Evolutionary conservation across 257 asterid species (phyloP), one percentile per base, ranked within the genome.

Genomic region (Parsonsia alboflavescens): DNA sequence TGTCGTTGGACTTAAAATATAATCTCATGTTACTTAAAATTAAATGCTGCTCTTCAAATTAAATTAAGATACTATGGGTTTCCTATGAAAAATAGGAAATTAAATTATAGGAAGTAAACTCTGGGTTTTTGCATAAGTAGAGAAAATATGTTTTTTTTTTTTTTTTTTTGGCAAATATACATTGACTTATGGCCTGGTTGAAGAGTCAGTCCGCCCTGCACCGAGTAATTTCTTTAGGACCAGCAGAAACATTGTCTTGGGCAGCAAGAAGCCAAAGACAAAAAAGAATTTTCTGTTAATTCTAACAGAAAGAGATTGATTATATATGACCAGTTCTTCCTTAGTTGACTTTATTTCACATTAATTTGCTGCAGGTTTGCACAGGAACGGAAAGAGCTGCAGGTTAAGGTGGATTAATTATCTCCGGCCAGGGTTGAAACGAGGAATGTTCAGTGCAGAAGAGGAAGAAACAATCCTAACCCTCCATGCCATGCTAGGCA

Each of bases 371-470:
- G 58, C 87, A 93, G 97, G 96, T 79, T 77, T 93, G 50, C 89
- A 91, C n/a, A 89, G 98, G 70, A 91, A 81, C 73, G 98, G 97
- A 30, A 93, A 93, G 86, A 93, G 98, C 82, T 89, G 98, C 84
- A 84, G 98, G 70, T 77, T 93, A 49, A 85, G 98, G 75, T 93
- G 98, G 98, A 85, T 91, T 78, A 93, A 93, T 80, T 93, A 93
- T 72, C 72, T 93, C 44, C 69, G 98, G 79, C 97, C 98, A 0
- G 98, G 98, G 52, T 49, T 93, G 76, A 93, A 93, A 61, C 85
- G 91, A 65, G 98, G 91, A 62, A 74, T 84, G 36, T 91, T 90
- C 82, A 84, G 80, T 75, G 3, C 44, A 16, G 86, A 88, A 19
- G 98, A 93, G 83, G 93, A 89, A 79, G 87, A 87, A 54, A 75